Percentiles rank a stretch among this genome's conserved stretches.
phyloP scores from a whole-genome alignment of 176 grass and related monocot species.

The Eragrostis curvula region DNA sequence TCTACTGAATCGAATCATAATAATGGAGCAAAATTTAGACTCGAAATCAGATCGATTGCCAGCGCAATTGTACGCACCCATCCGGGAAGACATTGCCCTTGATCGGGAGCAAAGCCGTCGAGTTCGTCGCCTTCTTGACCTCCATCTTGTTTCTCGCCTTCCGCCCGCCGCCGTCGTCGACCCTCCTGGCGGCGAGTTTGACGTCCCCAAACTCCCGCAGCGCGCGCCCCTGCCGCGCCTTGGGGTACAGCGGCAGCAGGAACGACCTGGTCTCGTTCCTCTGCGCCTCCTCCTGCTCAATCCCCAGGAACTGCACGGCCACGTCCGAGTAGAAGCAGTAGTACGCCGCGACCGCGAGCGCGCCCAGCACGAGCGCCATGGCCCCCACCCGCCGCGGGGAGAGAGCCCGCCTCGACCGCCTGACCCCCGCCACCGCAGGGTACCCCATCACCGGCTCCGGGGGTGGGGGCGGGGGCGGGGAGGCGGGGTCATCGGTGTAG shows the following conservation, averaged over 20 bases:
- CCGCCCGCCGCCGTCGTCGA: constrained; percentile 28
- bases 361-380: constrained; percentile 41
- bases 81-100: constrained; percentile 95
- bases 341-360: constrained; percentile 65
- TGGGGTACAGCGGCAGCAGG: constrained; percentile 78
- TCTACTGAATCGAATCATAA: constrained; percentile 18
- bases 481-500: constrained; percentile 56
- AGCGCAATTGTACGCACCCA: constrained; percentile 55
- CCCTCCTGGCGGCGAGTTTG: constrained; percentile 60
- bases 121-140: constrained; percentile 45
- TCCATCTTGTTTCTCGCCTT: constrained; percentile 39
- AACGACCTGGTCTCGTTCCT: constrained; percentile 80
- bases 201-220: constrained; percentile 69
- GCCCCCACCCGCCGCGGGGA: constrained; percentile 43
- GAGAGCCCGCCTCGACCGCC: constrained; percentile 33
- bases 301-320: constrained; percentile 69
- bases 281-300: constrained; percentile 60
- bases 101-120: constrained; percentile 71
- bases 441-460: neutral
- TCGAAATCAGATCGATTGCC: neutral
- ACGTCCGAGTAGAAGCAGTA: constrained; percentile 75
- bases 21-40: neutral
- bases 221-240: constrained; percentile 57
- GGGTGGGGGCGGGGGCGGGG: neutral
- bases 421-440: neutral